Conservation (phyloP, 768 basidiomycete genomes). For the Mycena filopes region DNA sequence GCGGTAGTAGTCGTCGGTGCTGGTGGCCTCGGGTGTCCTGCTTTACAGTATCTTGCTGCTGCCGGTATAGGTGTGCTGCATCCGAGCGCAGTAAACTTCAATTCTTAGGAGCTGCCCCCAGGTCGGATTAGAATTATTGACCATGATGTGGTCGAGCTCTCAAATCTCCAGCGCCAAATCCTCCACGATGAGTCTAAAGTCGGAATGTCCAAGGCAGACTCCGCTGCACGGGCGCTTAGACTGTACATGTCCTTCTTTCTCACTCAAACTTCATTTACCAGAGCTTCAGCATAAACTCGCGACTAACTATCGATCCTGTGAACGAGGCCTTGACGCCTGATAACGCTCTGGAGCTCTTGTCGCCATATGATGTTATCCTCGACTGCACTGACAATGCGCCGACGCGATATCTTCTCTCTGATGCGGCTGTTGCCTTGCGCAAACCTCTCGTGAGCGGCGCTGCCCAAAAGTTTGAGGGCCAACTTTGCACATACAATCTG, state of each 20-base stretch:
- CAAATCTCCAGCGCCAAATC: constrained; percentile 94
- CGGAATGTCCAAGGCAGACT: constrained; percentile 83
- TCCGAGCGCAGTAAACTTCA: not conserved
- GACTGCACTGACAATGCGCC: constrained; percentile 97
- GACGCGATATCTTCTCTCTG: constrained; percentile 93
- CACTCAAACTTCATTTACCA: constrained; percentile 5
- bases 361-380: constrained; percentile 78
- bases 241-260: constrained; percentile 53
- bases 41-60: constrained; percentile 92
- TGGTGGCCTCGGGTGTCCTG: constrained; percentile 96
- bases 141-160: constrained; percentile 87
- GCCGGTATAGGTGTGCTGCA: constrained; percentile 83
- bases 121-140: constrained; percentile 90
- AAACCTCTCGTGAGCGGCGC: constrained; percentile 93
- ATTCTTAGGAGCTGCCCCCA: constrained; percentile 46
- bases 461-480: constrained; percentile 87
- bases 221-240: constrained; percentile 76
- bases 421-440: constrained; percentile 78
- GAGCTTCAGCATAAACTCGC: constrained; percentile 75
- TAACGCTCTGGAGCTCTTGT: constrained; percentile 74
- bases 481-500: constrained; percentile 81
- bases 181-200: constrained; percentile 82
- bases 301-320: constrained; percentile 67
- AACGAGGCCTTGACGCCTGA: constrained; percentile 61
- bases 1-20: constrained; percentile 92